Evolutionary conservation across 352 stramenopile genomes (phyloP).

Genomic region (Pythium vanterpoolii): DNA sequence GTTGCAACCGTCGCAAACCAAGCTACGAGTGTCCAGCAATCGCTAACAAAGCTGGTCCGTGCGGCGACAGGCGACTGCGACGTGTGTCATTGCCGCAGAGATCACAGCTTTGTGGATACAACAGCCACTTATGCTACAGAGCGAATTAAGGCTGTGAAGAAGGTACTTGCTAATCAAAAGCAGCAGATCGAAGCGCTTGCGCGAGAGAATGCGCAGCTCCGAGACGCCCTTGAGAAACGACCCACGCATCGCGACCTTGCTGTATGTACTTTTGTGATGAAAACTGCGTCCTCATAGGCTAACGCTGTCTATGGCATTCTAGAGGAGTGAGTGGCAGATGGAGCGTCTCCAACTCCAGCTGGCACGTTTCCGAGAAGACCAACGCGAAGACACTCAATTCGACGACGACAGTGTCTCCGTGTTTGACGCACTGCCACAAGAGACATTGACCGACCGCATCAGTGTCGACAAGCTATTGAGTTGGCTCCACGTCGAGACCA

Average conservation of each 20-base stretch:
- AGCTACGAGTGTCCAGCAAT: constrained; percentile 1
- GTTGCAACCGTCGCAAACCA: background rate
- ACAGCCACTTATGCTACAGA: background rate
- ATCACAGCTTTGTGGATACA: background rate
- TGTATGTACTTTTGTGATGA: constrained; percentile 9
- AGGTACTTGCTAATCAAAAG: constrained; percentile 19
- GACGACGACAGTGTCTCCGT: background rate
- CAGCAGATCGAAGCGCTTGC: constrained; percentile 14
- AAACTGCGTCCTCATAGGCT: too few species aligned
- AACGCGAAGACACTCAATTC: background rate
- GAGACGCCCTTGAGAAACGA: constrained; percentile 21
- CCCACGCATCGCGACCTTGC: constrained; percentile 20
- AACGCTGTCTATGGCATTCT: background rate
- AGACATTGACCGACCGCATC: constrained; percentile 29
- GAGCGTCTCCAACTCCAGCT: constrained; percentile 16
- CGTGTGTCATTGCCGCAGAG: constrained; percentile 13
- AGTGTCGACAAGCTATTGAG: constrained; percentile 28
- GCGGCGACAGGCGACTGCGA: constrained; percentile 2
- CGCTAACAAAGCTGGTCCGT: background rate
- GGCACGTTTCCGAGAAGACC: constrained; percentile 1
- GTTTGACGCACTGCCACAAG: constrained; percentile 9
- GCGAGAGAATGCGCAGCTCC: constrained; percentile 26
- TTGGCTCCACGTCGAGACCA: constrained; percentile 31
- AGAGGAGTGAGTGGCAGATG: constrained; percentile 22
- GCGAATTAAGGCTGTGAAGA: constrained; percentile 5